Percentiles rank a stretch among this genome's conserved stretches.
Conservation (phyloP, 2,329 filamentous ascomycete species). For the Pestalotiopsis sp. region DNA sequence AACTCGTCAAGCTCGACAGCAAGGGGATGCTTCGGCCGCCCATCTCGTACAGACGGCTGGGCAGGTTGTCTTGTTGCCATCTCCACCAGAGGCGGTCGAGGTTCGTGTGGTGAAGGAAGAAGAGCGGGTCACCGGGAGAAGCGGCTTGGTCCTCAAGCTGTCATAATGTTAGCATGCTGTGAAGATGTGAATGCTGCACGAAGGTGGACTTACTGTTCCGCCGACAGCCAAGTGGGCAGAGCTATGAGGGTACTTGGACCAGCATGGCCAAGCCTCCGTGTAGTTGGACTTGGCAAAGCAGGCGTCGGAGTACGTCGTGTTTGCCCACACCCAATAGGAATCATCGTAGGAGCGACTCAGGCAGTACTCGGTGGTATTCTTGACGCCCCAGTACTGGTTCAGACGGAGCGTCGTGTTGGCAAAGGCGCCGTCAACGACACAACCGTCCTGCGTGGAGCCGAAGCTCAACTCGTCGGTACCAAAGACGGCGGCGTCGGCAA, state of each 20-base stretch:
- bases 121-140: constrained; percentile 30
- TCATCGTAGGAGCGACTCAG: not conserved
- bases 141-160: constrained; percentile 10
- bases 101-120: constrained; percentile 34
- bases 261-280: constrained; percentile 8
- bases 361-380: not conserved
- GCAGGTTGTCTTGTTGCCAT: constrained; percentile 8
- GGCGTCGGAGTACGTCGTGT: constrained; percentile 5
- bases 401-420: constrained; percentile 1
- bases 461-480: not conserved
- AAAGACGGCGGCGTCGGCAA: constrained; percentile 35
- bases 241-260: constrained; percentile 1
- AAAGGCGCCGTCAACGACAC: constrained; percentile 1
- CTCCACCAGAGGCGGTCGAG: constrained; percentile 29
- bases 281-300: constrained; percentile 12
- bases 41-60: constrained; percentile 3
- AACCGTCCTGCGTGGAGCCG: not conserved
- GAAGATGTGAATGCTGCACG: not conserved
- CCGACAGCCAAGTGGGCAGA: not conserved
- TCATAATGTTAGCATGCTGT: too few relatives aligned
- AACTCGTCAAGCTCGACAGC: not conserved
- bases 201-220: constrained; percentile 7
- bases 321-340: constrained; percentile 1
- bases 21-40: constrained; percentile 4
- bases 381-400: not conserved